Evolutionary conservation across 2,329 filamentous ascomycete species (phyloP).

Genomic region (Epichloe scottii): DNA sequence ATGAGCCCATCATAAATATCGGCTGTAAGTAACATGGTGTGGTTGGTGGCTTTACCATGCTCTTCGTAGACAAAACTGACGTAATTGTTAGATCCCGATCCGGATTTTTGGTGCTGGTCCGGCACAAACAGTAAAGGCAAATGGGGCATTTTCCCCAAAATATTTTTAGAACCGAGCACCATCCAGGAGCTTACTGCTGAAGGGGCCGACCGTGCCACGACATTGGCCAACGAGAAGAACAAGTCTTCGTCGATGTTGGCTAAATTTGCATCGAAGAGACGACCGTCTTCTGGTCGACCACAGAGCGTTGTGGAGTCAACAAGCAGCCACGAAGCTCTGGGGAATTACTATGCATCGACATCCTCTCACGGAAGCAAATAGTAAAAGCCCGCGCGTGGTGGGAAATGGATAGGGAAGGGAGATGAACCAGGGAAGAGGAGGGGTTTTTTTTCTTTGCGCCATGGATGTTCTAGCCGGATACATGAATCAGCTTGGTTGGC

Average conservation of each 20-base stretch:
- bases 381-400: neutral
- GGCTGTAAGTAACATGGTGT: constrained; percentile 29
- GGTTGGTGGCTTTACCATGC: neutral
- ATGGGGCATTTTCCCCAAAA: constrained; percentile 40
- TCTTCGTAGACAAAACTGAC: neutral
- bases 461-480: neutral
- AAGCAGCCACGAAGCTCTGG: constrained; percentile 18
- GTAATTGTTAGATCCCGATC: constrained; percentile 24
- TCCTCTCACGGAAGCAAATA: neutral
- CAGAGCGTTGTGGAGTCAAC: constrained; percentile 21
- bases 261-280: constrained; percentile 20
- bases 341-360: neutral
- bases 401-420: neutral
- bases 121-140: constrained; percentile 39
- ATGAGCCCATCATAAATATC: constrained; percentile 55
- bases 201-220: constrained; percentile 17
- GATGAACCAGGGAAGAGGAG: too few species aligned
- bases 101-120: constrained; percentile 44
- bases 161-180: constrained; percentile 33
- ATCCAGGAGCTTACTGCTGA: constrained; percentile 24
- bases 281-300: constrained; percentile 17
- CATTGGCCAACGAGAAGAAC: constrained; percentile 23
- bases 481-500: neutral
- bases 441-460: neutral
- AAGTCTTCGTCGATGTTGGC: constrained; percentile 21